Conservation (phyloP, 352 stramenopile species). For the Phytophthora sansomeana region DNA sequence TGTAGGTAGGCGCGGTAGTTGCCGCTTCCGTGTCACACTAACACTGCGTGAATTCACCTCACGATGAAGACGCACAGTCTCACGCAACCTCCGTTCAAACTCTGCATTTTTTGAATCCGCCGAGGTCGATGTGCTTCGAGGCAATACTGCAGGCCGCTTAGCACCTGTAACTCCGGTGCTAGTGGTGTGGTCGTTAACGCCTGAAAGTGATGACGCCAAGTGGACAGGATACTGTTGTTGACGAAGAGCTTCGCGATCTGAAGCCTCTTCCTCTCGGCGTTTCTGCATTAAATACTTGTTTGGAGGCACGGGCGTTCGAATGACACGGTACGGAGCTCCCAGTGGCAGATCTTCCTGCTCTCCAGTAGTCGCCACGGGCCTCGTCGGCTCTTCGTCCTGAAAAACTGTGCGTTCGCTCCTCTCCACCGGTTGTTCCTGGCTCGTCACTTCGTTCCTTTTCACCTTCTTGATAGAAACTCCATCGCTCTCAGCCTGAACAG, state of each 20-base stretch:
- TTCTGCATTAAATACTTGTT: slow-evolving; percentile 62
- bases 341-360: slow-evolving; percentile 9
- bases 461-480: slow-evolving; percentile 18
- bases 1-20: slow-evolving; percentile 67
- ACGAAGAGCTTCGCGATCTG: slow-evolving; percentile 20
- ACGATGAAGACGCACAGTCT: slow-evolving; percentile 53
- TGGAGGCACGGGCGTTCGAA: slow-evolving; percentile 48
- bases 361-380: not conserved
- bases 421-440: slow-evolving; percentile 1
- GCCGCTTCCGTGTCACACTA: slow-evolving; percentile 67
- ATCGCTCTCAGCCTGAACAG: slow-evolving; percentile 8
- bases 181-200: slow-evolving; percentile 15
- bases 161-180: slow-evolving; percentile 18
- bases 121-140: slow-evolving; percentile 20
- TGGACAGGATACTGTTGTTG: slow-evolving; percentile 31
- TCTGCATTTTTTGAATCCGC: slow-evolving; percentile 39
- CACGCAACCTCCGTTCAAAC: slow-evolving; percentile 62
- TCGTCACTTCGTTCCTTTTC: slow-evolving; percentile 25
- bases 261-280: slow-evolving; percentile 41
- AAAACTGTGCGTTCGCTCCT: not conserved
- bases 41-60: slow-evolving; percentile 50
- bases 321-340: slow-evolving; percentile 36
- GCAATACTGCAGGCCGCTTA: slow-evolving; percentile 15
- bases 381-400: not conserved
- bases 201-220: slow-evolving; percentile 5